These are phyloP conservation scores for Russula brevipes DNA, from an alignment of 768 basidiomycete species.

Conservation along the genomic window DNA sequence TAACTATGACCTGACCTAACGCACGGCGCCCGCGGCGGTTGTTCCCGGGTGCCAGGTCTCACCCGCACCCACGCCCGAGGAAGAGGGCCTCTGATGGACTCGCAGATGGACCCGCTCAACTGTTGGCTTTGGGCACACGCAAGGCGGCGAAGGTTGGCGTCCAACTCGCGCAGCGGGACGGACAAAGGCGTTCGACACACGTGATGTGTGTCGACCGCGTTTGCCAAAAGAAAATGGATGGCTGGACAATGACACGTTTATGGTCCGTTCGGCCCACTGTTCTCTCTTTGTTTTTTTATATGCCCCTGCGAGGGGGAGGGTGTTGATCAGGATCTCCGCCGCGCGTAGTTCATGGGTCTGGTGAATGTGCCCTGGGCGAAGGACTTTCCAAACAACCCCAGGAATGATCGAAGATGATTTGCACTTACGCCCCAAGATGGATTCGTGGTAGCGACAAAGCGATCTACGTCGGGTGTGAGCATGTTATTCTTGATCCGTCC, in stretches of 20 bases:
- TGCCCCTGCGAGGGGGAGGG: too few species aligned
- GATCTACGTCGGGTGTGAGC: constrained; percentile 61
- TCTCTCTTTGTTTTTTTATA: background rate
- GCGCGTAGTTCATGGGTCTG: constrained; percentile 49
- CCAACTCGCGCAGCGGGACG: constrained; percentile 73
- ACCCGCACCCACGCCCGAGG: constrained; percentile 42
- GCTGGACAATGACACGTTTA: constrained; percentile 10
- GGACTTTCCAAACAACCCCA: constrained; percentile 48
- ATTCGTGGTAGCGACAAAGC: constrained; percentile 49
- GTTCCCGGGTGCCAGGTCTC: constrained; percentile 76
- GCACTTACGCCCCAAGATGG: constrained; percentile 50
- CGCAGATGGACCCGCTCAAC: constrained; percentile 69
- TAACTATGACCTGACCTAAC: too few species aligned
- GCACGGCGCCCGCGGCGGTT: constrained; percentile 39
- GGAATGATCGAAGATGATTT: constrained; percentile 54
- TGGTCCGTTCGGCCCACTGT: too few species aligned
- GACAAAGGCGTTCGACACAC: constrained; percentile 56
- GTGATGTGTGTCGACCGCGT: constrained; percentile 48
- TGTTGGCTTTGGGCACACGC: constrained; percentile 66
- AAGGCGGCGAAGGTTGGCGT: constrained; percentile 66
- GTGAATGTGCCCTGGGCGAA: constrained; percentile 52
- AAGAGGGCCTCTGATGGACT: constrained; percentile 70
- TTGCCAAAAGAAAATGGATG: constrained; percentile 13
- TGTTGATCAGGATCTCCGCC: background rate
- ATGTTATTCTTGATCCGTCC: too few species aligned